A percentile compares a stretch with the other conserved stretches of the same genome.
phyloP scores from a whole-genome alignment of 1,284 basidiomycete genomes.

The Melanopsichium pennsylvanicum region DNA sequence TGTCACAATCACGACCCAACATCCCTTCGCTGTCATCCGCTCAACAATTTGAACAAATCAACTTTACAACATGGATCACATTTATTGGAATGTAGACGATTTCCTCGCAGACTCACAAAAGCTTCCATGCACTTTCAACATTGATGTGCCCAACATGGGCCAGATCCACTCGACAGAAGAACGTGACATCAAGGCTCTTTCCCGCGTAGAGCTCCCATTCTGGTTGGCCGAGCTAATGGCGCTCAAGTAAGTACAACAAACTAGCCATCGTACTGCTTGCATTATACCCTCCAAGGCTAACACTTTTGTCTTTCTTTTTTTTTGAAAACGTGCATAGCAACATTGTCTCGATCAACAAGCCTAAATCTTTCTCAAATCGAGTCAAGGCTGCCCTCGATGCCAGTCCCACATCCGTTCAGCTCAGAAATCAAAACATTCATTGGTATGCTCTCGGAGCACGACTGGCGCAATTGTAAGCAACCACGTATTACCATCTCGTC shows the following conservation, averaged over 20 bases:
- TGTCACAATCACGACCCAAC: too few relatives aligned
- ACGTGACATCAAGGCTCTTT: slow-evolving; percentile 51
- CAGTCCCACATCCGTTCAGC: slow-evolving; percentile 51
- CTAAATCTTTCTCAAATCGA: slow-evolving; percentile 52
- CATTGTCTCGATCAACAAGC: slow-evolving; percentile 57
- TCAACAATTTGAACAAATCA: not conserved
- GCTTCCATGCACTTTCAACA: slow-evolving; percentile 58
- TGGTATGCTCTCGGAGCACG: slow-evolving; percentile 63
- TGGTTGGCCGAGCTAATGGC: slow-evolving; percentile 63
- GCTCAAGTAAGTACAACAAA: slow-evolving; percentile 49
- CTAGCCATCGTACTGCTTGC: too few relatives aligned
- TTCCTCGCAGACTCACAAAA: slow-evolving; percentile 58
- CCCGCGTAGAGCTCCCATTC: slow-evolving; percentile 60
- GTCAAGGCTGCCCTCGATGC: slow-evolving; percentile 62
- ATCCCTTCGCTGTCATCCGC: not conserved
- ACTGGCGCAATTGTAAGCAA: slow-evolving; percentile 52
- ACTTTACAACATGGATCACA: slow-evolving; percentile 47
- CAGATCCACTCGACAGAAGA: slow-evolving; percentile 57
- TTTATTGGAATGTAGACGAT: slow-evolving; percentile 61
- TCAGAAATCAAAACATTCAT: slow-evolving; percentile 52
- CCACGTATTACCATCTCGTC: too few relatives aligned
- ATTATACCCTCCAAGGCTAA: too few relatives aligned
- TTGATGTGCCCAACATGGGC: slow-evolving; percentile 61
- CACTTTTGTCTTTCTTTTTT: not conserved
- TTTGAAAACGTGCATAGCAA: slow-evolving; percentile 29